These are phyloP conservation scores for Xylaria sp. DNA, from an alignment of 2,329 filamentous ascomycete species.

Conservation along the genomic window DNA sequence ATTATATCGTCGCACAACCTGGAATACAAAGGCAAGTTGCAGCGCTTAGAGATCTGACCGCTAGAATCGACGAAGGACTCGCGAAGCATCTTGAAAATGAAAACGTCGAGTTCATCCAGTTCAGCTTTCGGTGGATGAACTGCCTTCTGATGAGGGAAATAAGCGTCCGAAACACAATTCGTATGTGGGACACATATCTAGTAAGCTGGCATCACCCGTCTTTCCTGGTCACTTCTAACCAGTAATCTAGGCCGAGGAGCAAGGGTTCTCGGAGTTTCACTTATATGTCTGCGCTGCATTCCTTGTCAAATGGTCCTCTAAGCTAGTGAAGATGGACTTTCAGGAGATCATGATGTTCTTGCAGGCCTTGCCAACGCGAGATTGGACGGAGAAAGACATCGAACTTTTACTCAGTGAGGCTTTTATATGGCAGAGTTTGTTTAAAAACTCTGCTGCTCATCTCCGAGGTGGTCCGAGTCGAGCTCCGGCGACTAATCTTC, in stretches of 20 bases:
- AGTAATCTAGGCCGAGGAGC: constrained; percentile 83
- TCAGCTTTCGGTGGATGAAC: constrained; percentile 99
- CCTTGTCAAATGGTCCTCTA: constrained; percentile 97
- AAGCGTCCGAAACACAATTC: constrained; percentile 93
- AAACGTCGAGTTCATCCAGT: constrained; percentile 98
- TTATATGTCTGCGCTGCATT: constrained; percentile 98
- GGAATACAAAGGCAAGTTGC: constrained; percentile 95
- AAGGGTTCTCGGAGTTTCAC: constrained; percentile 98
- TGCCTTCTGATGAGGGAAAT: constrained; percentile 98
- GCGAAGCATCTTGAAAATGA: constrained; percentile 91
- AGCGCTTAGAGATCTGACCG: constrained; percentile 87
- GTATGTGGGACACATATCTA: constrained; percentile 99
- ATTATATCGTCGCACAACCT: constrained; percentile 97
- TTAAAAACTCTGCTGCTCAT: constrained; percentile 93
- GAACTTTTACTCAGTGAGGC: constrained; percentile 95
- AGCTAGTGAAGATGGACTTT: constrained; percentile 96
- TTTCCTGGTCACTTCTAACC: constrained; percentile 29
- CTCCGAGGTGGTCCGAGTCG: constrained; percentile 67
- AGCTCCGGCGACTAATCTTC: constrained; percentile 55
- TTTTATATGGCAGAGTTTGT: constrained; percentile 98
- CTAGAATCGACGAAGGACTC: constrained; percentile 84
- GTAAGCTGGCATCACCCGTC: constrained; percentile 62
- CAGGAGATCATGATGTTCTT: constrained; percentile 99
- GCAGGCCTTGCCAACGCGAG: constrained; percentile 89
- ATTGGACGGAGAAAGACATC: constrained; percentile 98